Evolutionary conservation across 2,329 filamentous ascomycete genomes (phyloP).

Genomic region (Leptographium wingfieldii): DNA sequence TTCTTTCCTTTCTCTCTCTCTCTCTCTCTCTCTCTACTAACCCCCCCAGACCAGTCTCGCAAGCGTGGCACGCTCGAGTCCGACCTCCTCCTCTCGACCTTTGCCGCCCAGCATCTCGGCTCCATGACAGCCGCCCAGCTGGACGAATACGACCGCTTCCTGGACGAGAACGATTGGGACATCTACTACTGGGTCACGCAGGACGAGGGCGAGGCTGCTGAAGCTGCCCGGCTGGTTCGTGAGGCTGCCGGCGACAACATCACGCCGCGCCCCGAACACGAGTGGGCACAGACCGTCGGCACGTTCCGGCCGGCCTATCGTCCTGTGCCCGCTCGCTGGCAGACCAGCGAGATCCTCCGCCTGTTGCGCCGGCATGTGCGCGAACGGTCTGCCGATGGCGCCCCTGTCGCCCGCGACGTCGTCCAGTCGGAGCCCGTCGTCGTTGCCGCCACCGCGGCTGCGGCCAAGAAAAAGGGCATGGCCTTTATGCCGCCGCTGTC

Average conservation of each 20-base stretch:
- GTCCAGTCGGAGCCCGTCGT: slow-evolving; percentile 39
- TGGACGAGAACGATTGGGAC: slow-evolving; percentile 99
- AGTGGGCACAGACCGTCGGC: slow-evolving; percentile 95
- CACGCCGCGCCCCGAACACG: slow-evolving; percentile 40
- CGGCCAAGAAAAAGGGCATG: slow-evolving; percentile 34
- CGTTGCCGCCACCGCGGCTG: slow-evolving; percentile 25
- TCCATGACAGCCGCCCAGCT: slow-evolving; percentile 64
- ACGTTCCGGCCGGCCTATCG: slow-evolving; percentile 89
- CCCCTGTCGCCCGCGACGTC: slow-evolving; percentile 16
- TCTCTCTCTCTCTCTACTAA: slow-evolving; percentile 6
- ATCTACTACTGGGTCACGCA: slow-evolving; percentile 99
- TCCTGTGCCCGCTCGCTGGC: slow-evolving; percentile 79
- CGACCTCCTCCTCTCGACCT: slow-evolving; percentile 91
- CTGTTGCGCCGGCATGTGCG: slow-evolving; percentile 73
- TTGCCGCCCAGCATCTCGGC: slow-evolving; percentile 67
- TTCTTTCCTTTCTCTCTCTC: slow-evolving; percentile 8
- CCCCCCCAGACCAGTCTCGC: slow-evolving; percentile 69
- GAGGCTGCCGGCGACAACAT: slow-evolving; percentile 19
- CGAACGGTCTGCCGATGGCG: slow-evolving; percentile 49
- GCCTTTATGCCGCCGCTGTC: slow-evolving; percentile 42
- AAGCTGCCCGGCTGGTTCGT: slow-evolving; percentile 1
- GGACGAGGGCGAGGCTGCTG: slow-evolving; percentile 27
- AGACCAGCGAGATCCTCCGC: slow-evolving; percentile 63
- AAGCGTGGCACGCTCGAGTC: slow-evolving; percentile 94
- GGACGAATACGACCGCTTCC: slow-evolving; percentile 75